phyloP scores from a whole-genome alignment of 352 stramenopile species.

The Thalassiosira oceanica region DNA sequence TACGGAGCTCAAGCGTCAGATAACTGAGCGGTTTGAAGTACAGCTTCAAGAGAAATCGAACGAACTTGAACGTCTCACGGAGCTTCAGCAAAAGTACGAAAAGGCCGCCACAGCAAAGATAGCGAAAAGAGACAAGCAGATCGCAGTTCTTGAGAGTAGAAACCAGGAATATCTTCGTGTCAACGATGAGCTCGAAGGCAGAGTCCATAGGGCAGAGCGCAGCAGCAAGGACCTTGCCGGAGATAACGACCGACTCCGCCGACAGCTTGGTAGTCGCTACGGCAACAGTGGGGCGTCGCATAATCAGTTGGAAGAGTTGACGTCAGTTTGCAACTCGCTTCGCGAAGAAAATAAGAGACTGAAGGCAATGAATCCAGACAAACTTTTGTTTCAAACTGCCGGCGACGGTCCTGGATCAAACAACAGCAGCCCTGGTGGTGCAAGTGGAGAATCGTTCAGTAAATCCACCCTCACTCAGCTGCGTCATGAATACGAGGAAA shows the following conservation, averaged over 20 bases:
- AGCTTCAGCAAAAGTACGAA: conserved; percentile 43
- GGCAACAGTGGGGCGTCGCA: conserved; percentile 51
- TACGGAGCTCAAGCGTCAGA: conserved; percentile 22
- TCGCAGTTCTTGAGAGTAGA: conserved; percentile 28
- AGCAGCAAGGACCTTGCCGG: conserved; percentile 43
- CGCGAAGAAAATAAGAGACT: conserved; percentile 69
- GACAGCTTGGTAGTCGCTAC: conserved; percentile 63
- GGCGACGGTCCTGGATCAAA: conserved; percentile 4
- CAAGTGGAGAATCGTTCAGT: conserved; percentile 25
- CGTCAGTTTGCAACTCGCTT: conserved; percentile 65
- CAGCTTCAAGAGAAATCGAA: conserved; percentile 26
- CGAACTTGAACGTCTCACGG: conserved; percentile 18
- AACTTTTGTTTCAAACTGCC: conserved; percentile 1
- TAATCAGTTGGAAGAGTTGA: conserved; percentile 68
- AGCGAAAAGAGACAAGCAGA: conserved; percentile 27
- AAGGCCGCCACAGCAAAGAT: conserved; percentile 46
- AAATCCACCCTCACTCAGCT: conserved; percentile 60
- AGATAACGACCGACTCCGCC: conserved; percentile 75
- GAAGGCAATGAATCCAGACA: conserved; percentile 37
- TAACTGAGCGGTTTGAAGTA: conserved; percentile 22
- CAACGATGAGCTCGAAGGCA: conserved; percentile 29
- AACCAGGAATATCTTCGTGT: conserved; percentile 9
- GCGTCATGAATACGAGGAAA: conserved; percentile 72
- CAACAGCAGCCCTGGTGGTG: conserved; percentile 10
- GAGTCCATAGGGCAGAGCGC: conserved; percentile 10